Conservation (phyloP, 164 flowering plant species). For the Annona cherimola region DNA sequence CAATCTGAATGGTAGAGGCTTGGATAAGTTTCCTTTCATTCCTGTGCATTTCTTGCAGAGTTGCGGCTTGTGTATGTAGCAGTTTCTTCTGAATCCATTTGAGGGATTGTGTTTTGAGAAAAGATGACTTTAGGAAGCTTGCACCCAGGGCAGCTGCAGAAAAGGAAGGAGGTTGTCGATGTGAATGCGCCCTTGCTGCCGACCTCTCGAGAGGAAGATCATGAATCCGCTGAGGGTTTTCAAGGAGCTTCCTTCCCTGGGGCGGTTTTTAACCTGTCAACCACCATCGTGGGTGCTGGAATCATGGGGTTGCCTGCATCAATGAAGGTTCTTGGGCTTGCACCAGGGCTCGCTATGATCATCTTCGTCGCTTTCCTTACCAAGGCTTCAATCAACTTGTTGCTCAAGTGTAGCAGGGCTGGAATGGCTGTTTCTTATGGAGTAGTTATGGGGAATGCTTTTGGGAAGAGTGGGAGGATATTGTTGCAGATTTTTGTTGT, state of each 20-base stretch:
- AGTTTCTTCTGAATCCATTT: neutral
- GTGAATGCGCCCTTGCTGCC: slow-evolving; percentile 84
- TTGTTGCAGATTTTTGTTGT: slow-evolving; percentile 63
- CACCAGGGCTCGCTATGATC: slow-evolving; percentile 59
- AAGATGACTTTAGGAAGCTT: slow-evolving; percentile 52
- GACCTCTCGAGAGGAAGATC: slow-evolving; percentile 38
- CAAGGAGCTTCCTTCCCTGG: slow-evolving; percentile 88
- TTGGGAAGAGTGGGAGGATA: slow-evolving; percentile 73
- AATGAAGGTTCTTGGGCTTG: slow-evolving; percentile 82
- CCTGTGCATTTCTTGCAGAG: neutral
- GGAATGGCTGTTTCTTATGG: slow-evolving; percentile 71
- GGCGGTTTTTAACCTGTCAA: slow-evolving; percentile 84
- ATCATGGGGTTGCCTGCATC: slow-evolving; percentile 98
- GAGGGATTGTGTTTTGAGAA: neutral
- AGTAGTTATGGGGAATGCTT: slow-evolving; percentile 82
- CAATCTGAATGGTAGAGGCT: neutral
- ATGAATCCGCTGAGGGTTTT: slow-evolving; percentile 57
- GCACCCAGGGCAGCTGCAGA: slow-evolving; percentile 29
- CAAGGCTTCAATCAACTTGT: slow-evolving; percentile 54
- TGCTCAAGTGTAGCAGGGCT: slow-evolving; percentile 71
- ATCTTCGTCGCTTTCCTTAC: slow-evolving; percentile 71
- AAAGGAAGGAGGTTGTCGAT: slow-evolving; percentile 36
- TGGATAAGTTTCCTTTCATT: neutral
- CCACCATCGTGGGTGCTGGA: slow-evolving; percentile 91
- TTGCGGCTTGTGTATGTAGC: too few relatives aligned